These are phyloP conservation scores for Domatiomyces globalis DNA, from an alignment of 2,329 filamentous ascomycete genomes.

Conservation along the genomic window DNA sequence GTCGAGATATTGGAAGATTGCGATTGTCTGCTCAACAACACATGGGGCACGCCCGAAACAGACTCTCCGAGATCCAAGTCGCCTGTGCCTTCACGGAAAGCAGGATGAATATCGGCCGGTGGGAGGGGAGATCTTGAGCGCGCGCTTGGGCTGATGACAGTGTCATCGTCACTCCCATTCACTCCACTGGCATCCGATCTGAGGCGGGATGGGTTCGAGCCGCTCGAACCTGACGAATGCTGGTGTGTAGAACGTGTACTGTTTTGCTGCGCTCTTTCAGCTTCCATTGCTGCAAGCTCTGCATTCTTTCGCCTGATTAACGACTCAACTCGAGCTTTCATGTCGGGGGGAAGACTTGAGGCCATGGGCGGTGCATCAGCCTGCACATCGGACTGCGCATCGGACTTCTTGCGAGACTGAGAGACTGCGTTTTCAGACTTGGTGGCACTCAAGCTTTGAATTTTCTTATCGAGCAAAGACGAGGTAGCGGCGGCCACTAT, in stretches of 20 bases:
- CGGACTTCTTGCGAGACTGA: constrained; percentile 9
- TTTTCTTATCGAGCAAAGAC: not conserved
- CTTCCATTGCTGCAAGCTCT: constrained; percentile 12
- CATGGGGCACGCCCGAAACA: not conserved
- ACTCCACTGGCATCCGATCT: constrained; percentile 14
- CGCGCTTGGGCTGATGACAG: constrained; percentile 18
- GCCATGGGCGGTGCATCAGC: not conserved
- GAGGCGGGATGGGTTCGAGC: not conserved
- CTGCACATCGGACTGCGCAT: not conserved
- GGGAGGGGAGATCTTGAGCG: constrained; percentile 8
- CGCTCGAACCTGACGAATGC: not conserved
- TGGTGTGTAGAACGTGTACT: not conserved
- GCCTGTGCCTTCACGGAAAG: constrained; percentile 24
- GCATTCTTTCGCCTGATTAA: constrained; percentile 17
- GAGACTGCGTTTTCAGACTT: not conserved
- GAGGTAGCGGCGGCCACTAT: not conserved
- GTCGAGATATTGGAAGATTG: constrained; percentile 6
- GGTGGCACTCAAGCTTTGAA: not conserved
- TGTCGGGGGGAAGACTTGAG: not conserved
- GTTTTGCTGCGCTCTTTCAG: not conserved
- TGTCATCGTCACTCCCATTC: constrained; percentile 25
- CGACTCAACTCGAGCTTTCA: constrained; percentile 14
- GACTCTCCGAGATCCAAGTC: constrained; percentile 10
- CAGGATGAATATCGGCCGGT: constrained; percentile 25
- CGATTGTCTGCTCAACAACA: constrained; percentile 1